These are phyloP conservation scores for Wickerhamiella bombiphila DNA, from an alignment of 805 yeast genomes.

Conservation along the genomic window DNA sequence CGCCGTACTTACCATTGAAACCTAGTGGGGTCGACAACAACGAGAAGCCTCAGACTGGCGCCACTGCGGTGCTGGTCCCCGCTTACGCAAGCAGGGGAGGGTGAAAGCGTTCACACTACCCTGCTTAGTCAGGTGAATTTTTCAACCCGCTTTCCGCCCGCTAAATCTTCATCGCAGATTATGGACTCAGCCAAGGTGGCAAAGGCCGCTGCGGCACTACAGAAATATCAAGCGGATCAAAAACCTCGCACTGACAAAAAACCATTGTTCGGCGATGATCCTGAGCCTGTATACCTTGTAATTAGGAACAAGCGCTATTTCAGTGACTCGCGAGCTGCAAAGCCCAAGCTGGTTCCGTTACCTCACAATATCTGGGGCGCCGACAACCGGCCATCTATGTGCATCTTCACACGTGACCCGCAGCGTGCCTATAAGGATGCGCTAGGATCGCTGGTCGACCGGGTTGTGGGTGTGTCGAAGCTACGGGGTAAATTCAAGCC, in stretches of 20 bases:
- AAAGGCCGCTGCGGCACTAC: constrained; percentile 39
- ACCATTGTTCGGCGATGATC: constrained; percentile 42
- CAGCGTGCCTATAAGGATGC: constrained; percentile 28
- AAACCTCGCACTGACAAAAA: constrained; percentile 25
- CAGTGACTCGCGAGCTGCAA: constrained; percentile 37
- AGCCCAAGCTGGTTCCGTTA: constrained; percentile 27
- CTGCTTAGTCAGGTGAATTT: too few species aligned
- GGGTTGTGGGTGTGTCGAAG: constrained; percentile 56
- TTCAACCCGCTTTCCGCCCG: too few species aligned
- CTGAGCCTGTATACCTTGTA: constrained; percentile 39
- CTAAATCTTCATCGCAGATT: too few species aligned
- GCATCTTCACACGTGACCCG: constrained; percentile 61
- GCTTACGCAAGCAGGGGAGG: too few species aligned
- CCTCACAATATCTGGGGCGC: constrained; percentile 34
- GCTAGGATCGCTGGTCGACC: constrained; percentile 21
- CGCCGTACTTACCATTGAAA: constrained; percentile 1
- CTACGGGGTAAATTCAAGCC: constrained; percentile 75
- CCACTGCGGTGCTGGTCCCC: too few species aligned
- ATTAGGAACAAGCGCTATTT: constrained; percentile 52
- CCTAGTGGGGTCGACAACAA: too few species aligned
- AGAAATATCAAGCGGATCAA: constrained; percentile 34
- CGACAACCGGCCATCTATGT: constrained; percentile 35
- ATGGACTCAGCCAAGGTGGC: constrained; percentile 20
- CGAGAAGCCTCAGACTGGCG: too few species aligned
- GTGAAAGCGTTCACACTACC: too few species aligned